Conservation (phyloP, 2,329 filamentous ascomycete species). For the Talaromyces rugulosus region DNA sequence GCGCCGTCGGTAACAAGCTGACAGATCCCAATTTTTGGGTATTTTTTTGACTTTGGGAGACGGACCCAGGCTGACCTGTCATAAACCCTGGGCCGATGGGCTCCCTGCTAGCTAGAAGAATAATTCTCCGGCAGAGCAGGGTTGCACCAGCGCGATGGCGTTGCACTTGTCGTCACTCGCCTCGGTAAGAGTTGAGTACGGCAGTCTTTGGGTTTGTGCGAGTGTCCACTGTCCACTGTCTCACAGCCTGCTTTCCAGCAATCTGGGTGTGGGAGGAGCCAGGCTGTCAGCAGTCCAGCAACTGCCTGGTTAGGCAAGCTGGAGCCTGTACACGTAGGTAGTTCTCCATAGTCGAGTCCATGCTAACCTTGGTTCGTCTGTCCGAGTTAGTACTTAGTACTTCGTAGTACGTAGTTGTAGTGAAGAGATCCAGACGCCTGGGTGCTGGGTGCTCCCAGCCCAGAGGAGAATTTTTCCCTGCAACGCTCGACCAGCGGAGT, state of each 20-base stretch:
- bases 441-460: background rate
- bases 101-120: too few relatives aligned
- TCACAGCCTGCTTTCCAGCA: background rate
- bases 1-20: constrained; percentile 1
- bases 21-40: constrained; percentile 2
- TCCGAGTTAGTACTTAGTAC: too few relatives aligned
- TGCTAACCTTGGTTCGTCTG: too few relatives aligned
- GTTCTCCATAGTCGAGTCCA: too few relatives aligned
- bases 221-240: background rate
- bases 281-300: background rate
- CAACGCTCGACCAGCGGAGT: background rate
- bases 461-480: background rate
- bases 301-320: background rate
- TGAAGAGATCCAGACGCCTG: background rate
- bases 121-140: background rate
- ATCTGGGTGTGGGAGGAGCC: background rate
- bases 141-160: background rate
- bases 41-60: background rate
- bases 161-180: background rate
- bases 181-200: too few relatives aligned
- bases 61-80: background rate
- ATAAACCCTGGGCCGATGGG: background rate
- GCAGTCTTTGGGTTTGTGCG: too few relatives aligned
- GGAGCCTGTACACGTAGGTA: background rate
- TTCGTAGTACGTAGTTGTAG: too few relatives aligned